A percentile compares a stretch with the other conserved stretches of the same genome.
These are phyloP conservation scores for Lepiota subincarnata DNA, from an alignment of 768 basidiomycete genomes.

Conservation along the genomic window DNA sequence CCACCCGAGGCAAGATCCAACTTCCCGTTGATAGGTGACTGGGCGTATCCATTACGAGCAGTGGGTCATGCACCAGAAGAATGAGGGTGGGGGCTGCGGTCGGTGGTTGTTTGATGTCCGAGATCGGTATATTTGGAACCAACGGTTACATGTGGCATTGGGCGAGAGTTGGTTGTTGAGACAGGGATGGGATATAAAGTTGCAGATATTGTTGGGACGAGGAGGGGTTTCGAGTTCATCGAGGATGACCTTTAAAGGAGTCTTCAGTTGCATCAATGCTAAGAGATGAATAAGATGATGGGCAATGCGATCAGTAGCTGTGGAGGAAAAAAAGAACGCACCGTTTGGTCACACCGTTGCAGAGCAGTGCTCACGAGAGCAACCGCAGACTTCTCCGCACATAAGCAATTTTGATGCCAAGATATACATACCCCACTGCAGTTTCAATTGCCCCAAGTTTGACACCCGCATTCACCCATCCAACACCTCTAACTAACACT, in stretches of 20 bases:
- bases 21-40: neutral
- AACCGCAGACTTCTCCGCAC: slow-evolving; percentile 57
- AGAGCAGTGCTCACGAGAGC: slow-evolving; percentile 47
- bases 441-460: slow-evolving; percentile 65
- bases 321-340: slow-evolving; percentile 26
- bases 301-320: neutral
- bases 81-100: neutral
- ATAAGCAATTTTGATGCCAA: slow-evolving; percentile 48
- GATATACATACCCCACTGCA: slow-evolving; percentile 54
- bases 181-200: slow-evolving; percentile 53
- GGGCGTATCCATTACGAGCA: neutral
- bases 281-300: neutral
- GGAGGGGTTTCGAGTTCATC: slow-evolving; percentile 29
- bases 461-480: slow-evolving; percentile 60
- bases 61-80: neutral
- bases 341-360: slow-evolving; percentile 68
- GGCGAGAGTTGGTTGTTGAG: slow-evolving; percentile 49
- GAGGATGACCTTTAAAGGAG: slow-evolving; percentile 41
- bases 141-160: slow-evolving; percentile 27
- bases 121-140: neutral
- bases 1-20: neutral
- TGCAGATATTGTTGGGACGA: slow-evolving; percentile 34
- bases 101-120: neutral
- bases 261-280: slow-evolving; percentile 55
- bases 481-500: slow-evolving; percentile 57